A percentile compares a stretch with the other conserved stretches of the same genome.
Conservation (phyloP, 352 stramenopile species). For the Phytophthora chlamydospora region DNA sequence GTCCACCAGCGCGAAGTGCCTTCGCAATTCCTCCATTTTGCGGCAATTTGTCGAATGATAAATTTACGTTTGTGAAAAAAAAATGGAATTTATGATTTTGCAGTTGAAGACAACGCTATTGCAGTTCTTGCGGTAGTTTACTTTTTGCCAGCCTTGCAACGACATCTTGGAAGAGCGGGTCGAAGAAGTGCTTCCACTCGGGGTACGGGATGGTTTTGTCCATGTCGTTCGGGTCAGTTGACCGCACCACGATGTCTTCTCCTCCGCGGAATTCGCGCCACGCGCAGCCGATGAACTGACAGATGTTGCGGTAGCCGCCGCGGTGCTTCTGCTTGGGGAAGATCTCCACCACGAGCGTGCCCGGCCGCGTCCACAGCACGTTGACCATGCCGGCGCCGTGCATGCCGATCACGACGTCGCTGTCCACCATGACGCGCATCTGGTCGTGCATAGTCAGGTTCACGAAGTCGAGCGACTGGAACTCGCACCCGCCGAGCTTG, state of each 20-base stretch:
- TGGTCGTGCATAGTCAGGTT: conserved; percentile 48
- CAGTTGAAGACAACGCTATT: too few species aligned
- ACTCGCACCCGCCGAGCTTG: conserved; percentile 26
- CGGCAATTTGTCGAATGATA: not conserved
- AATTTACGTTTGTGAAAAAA: not conserved
- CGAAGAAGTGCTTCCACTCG: conserved; percentile 52
- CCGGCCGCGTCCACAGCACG: conserved; percentile 51
- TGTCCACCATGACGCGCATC: conserved; percentile 54
- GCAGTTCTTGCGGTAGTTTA: too few species aligned
- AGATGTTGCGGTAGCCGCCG: conserved; percentile 69
- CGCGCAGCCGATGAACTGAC: conserved; percentile 55
- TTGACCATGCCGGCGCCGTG: conserved; percentile 74
- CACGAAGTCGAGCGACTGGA: conserved; percentile 60
- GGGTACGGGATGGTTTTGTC: conserved; percentile 47
- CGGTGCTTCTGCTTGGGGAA: conserved; percentile 43
- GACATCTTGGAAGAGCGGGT: conserved; percentile 34
- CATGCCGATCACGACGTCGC: conserved; percentile 71
- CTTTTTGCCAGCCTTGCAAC: not conserved
- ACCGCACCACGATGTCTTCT: conserved; percentile 19
- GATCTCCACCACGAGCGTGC: conserved; percentile 65
- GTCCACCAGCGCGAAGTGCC: conserved; percentile 73
- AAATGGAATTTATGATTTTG: conserved; percentile 1
- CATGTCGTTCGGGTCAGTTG: conserved; percentile 36
- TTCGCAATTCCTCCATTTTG: conserved; percentile 20
- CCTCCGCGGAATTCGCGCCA: conserved; percentile 48